Evolutionary conservation across 768 basidiomycete genomes (phyloP).

Genomic region (Russula emetica): DNA sequence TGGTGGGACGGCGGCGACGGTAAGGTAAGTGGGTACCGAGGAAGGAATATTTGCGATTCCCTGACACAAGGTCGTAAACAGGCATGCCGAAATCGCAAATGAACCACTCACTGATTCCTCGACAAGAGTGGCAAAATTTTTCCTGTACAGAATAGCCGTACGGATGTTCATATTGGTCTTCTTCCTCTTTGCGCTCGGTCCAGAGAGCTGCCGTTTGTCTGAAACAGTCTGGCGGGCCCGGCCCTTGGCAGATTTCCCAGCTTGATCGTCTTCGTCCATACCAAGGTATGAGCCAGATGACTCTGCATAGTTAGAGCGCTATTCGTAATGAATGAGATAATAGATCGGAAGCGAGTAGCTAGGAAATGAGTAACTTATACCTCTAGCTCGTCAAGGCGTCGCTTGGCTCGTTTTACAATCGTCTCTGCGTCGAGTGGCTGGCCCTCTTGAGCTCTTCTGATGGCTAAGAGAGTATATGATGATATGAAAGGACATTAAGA

Average conservation of each 20-base stretch:
- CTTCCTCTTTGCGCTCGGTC: slow-evolving; percentile 57
- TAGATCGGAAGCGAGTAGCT: slow-evolving; percentile 16
- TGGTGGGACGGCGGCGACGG: slow-evolving; percentile 56
- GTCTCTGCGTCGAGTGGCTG: slow-evolving; percentile 55
- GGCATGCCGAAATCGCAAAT: background rate
- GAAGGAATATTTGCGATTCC: slow-evolving; percentile 53
- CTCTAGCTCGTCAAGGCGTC: slow-evolving; percentile 84
- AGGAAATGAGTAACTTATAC: slow-evolving; percentile 39
- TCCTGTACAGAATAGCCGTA: slow-evolving; percentile 76
- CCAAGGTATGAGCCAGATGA: slow-evolving; percentile 41
- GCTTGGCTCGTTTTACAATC: slow-evolving; percentile 68
- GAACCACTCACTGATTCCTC: slow-evolving; percentile 68
- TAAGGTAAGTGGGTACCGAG: slow-evolving; percentile 63
- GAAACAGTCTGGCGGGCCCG: slow-evolving; percentile 76
- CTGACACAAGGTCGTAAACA: slow-evolving; percentile 36
- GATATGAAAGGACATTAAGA: background rate
- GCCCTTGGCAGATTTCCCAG: slow-evolving; percentile 53
- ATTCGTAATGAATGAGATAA: slow-evolving; percentile 23
- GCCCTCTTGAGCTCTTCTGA: slow-evolving; percentile 45
- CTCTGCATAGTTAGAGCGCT: slow-evolving; percentile 80
- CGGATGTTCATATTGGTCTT: slow-evolving; percentile 80
- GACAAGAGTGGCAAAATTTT: slow-evolving; percentile 65
- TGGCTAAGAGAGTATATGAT: slow-evolving; percentile 32
- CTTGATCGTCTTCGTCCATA: slow-evolving; percentile 43
- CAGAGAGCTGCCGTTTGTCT: slow-evolving; percentile 60